Conservation (phyloP, 345 rosid genomes). For the Erucastrum elatum region DNA sequence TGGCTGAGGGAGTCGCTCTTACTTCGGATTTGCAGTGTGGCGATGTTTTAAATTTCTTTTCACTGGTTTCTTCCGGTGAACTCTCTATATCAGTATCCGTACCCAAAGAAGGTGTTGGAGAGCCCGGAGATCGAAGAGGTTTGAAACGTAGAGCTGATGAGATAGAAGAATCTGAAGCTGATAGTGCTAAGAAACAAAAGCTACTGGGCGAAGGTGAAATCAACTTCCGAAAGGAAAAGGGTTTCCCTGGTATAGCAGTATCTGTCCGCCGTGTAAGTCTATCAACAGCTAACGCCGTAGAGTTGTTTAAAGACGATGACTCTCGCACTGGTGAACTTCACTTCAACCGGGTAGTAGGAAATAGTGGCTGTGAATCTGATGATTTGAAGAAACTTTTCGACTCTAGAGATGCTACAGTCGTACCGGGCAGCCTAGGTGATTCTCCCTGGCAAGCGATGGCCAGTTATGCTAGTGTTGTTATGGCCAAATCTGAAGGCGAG, state of each 20-base stretch:
- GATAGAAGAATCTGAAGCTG: slow-evolving; percentile 50
- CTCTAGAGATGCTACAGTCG: slow-evolving; percentile 39
- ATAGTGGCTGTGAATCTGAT: slow-evolving; percentile 39
- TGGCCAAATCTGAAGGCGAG: slow-evolving; percentile 42
- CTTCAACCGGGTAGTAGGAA: slow-evolving; percentile 31
- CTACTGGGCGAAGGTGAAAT: slow-evolving; percentile 69
- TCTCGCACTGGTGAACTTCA: slow-evolving; percentile 44
- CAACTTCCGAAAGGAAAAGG: slow-evolving; percentile 82
- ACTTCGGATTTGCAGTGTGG: slow-evolving; percentile 86
- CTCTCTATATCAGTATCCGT: slow-evolving; percentile 60
- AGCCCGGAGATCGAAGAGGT: slow-evolving; percentile 79
- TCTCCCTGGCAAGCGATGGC: slow-evolving; percentile 84
- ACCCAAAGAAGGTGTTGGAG: slow-evolving; percentile 94
- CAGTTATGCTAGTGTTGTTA: slow-evolving; percentile 50
- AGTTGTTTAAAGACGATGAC: slow-evolving; percentile 51
- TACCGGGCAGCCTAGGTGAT: slow-evolving; percentile 43
- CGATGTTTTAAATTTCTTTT: slow-evolving; percentile 73
- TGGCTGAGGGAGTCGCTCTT: slow-evolving; percentile 55
- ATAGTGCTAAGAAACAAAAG: slow-evolving; percentile 62
- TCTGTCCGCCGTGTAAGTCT: slow-evolving; percentile 52
- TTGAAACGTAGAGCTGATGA: slow-evolving; percentile 69
- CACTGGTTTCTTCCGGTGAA: slow-evolving; percentile 76
- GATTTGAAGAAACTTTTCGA: slow-evolving; percentile 43
- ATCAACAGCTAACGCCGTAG: slow-evolving; percentile 47
- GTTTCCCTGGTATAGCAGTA: slow-evolving; percentile 84